A percentile compares a stretch with the other conserved stretches of the same genome.
phyloP scores from a whole-genome alignment of 2,329 filamentous ascomycete genomes.

The Colletotrichum lini region DNA sequence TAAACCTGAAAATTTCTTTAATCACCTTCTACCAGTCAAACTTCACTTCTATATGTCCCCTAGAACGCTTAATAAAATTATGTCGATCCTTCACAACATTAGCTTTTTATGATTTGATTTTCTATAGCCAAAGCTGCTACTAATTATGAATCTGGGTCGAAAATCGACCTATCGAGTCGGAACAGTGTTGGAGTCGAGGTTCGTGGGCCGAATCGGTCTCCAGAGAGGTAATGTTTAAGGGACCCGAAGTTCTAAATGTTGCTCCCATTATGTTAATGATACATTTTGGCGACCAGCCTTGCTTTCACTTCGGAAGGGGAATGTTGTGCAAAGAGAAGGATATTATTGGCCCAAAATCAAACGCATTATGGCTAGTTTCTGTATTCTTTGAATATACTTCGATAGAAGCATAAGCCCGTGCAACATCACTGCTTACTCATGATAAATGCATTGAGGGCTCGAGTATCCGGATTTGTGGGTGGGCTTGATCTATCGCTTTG shows the following conservation, averaged over 20 bases:
- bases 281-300: background rate
- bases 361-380: conserved; percentile 15
- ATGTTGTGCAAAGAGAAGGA: background rate
- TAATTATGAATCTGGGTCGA: background rate
- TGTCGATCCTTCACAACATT: conserved; percentile 27
- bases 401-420: background rate
- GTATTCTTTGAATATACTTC: background rate
- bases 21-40: conserved; percentile 21
- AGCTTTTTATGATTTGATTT: background rate
- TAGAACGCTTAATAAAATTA: conserved; percentile 23
- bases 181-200: background rate
- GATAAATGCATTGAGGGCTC: background rate
- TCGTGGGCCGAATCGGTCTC: no score
- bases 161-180: background rate
- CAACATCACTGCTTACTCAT: accelerated
- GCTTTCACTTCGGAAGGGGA: background rate
- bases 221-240: no score
- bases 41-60: conserved; percentile 31
- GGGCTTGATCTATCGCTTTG: no score
- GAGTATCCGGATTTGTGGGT: no score
- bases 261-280: background rate
- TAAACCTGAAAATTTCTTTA: conserved; percentile 37
- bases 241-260: background rate
- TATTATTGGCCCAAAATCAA: conserved; percentile 1
- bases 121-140: background rate